These are phyloP conservation scores for Fistulinella prunicolor DNA, from an alignment of 768 basidiomycete species.

Conservation along the genomic window DNA sequence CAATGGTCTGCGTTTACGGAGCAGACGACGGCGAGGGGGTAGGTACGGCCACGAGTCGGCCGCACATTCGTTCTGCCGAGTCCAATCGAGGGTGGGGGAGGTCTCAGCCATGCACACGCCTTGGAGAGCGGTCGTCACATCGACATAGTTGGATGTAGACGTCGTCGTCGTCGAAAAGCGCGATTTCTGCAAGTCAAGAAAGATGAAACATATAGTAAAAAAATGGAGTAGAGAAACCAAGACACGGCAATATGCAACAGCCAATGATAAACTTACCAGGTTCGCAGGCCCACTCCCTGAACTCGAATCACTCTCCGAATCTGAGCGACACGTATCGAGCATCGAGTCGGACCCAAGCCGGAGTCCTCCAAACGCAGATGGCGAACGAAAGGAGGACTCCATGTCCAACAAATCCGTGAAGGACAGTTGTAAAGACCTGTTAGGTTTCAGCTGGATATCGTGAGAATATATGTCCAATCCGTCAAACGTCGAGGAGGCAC, in stretches of 20 bases:
- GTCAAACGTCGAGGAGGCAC: constrained; percentile 32
- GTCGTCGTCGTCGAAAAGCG: constrained; percentile 37
- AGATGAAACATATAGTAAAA: neutral
- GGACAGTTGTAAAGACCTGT: constrained; percentile 20
- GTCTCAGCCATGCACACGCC: neutral
- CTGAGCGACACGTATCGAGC: constrained; percentile 16
- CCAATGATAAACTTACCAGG: constrained; percentile 16
- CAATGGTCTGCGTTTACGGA: constrained; percentile 30
- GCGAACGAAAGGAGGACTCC: constrained; percentile 14
- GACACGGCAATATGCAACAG: neutral
- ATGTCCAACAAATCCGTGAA: constrained; percentile 21
- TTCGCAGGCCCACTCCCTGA: neutral
- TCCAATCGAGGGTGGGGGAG: constrained; percentile 5
- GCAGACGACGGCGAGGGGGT: constrained; percentile 24
- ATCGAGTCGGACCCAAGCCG: constrained; percentile 22
- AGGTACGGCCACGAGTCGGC: constrained; percentile 21
- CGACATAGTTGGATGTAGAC: constrained; percentile 32
- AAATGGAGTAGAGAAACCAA: too few species aligned
- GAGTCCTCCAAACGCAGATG: constrained; percentile 13
- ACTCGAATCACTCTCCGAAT: constrained; percentile 13
- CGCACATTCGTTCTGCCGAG: constrained; percentile 1
- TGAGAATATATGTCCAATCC: constrained; percentile 31
- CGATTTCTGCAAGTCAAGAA: constrained; percentile 25
- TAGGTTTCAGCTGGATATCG: constrained; percentile 16
- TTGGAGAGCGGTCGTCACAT: constrained; percentile 8